Evolutionary conservation across 2,329 filamentous ascomycete species (phyloP).

Genomic region (Boeremia lycopersici): DNA sequence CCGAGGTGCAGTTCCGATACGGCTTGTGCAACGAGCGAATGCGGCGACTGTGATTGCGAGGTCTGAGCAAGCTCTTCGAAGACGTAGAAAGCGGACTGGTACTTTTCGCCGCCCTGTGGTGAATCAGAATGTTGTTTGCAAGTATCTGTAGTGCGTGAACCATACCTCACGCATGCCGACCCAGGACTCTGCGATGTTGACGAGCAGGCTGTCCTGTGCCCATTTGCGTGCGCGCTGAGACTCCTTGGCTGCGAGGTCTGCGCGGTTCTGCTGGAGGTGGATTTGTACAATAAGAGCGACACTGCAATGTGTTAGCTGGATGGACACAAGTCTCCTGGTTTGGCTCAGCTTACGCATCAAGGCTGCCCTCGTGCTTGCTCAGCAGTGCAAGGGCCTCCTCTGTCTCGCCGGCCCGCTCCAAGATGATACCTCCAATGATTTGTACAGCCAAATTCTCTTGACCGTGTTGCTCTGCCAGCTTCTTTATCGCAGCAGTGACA

Average conservation of each 20-base stretch:
- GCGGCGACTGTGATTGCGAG: slow-evolving; percentile 76
- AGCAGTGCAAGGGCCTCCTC: slow-evolving; percentile 84
- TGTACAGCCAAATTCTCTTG: slow-evolving; percentile 80
- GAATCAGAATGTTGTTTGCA: slow-evolving; percentile 29
- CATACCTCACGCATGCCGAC: slow-evolving; percentile 83
- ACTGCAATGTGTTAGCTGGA: slow-evolving; percentile 50
- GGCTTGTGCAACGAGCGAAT: slow-evolving; percentile 83
- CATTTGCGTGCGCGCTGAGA: slow-evolving; percentile 84
- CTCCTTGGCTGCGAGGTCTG: slow-evolving; percentile 89
- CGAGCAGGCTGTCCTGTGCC: slow-evolving; percentile 91
- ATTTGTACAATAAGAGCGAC: slow-evolving; percentile 92
- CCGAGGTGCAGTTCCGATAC: slow-evolving; percentile 91
- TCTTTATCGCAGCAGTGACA: slow-evolving; percentile 66
- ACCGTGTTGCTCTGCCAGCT: slow-evolving; percentile 67
- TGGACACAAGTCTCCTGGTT: too few species aligned
- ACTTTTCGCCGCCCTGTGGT: slow-evolving; percentile 84
- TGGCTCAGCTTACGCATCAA: slow-evolving; percentile 65
- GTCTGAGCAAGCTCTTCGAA: slow-evolving; percentile 94
- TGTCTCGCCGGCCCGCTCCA: slow-evolving; percentile 79
- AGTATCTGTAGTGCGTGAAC: slow-evolving; percentile 16
- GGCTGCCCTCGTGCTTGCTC: slow-evolving; percentile 80
- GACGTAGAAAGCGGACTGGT: slow-evolving; percentile 96
- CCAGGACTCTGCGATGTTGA: slow-evolving; percentile 96
- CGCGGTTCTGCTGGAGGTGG: slow-evolving; percentile 87
- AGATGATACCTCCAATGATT: slow-evolving; percentile 77